Evolutionary conservation across 2,329 filamentous ascomycete species (phyloP).

Genomic region (Arthroderma uncinatum): DNA sequence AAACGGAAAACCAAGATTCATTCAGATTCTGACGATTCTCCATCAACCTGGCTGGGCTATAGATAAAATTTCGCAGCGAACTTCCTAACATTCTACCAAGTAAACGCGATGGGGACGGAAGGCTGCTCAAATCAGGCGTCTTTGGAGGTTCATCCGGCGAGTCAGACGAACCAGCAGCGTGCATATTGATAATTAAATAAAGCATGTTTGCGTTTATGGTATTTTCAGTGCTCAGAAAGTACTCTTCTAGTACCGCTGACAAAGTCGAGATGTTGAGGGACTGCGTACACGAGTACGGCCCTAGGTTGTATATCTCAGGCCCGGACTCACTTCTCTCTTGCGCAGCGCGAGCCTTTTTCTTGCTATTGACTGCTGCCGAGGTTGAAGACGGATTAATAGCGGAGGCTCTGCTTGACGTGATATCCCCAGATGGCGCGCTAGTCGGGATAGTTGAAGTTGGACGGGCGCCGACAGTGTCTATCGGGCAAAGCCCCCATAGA

Average conservation of each 20-base stretch:
- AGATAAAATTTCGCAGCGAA: conserved; percentile 42
- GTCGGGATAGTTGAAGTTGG: conserved; percentile 2
- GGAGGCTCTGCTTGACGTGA: not conserved
- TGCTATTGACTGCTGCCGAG: not conserved
- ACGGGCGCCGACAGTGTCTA: conserved; percentile 22
- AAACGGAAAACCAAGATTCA: conserved; percentile 44
- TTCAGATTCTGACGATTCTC: conserved; percentile 48
- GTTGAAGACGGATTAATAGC: conserved; percentile 1
- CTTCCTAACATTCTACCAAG: conserved; percentile 40
- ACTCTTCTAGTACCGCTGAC: conserved; percentile 41
- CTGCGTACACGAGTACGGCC: conserved; percentile 46
- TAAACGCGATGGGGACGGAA: conserved; percentile 37
- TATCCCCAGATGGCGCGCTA: not conserved
- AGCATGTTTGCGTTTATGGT: conserved; percentile 45
- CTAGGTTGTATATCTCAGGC: conserved; percentile 36
- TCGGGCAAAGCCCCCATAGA: conserved; percentile 52
- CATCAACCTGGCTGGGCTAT: conserved; percentile 41
- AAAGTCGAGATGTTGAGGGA: conserved; percentile 42
- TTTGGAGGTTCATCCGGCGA: conserved; percentile 35
- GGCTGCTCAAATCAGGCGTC: conserved; percentile 28
- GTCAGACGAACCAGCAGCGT: conserved; percentile 41
- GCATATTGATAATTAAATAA: conserved; percentile 48
- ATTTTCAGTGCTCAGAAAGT: conserved; percentile 43
- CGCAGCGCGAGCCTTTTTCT: not conserved
- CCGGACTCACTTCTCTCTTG: conserved; percentile 12